These are phyloP conservation scores for Leccinum subtestaceum DNA, from an alignment of 768 basidiomycete species.

Conservation along the genomic window DNA sequence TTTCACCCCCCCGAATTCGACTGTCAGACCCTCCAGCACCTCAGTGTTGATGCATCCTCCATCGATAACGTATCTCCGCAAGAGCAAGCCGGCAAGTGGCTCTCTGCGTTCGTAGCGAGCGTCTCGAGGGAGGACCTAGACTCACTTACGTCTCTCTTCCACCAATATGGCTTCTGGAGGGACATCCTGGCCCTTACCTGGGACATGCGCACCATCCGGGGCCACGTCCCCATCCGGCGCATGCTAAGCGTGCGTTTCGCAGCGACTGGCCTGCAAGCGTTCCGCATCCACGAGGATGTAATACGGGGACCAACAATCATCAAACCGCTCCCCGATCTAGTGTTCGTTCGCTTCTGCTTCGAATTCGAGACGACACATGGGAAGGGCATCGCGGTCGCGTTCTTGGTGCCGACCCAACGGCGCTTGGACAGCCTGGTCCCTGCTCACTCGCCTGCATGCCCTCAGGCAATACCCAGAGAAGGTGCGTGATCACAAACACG, in stretches of 20 bases:
- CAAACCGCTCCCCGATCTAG: conserved; percentile 48
- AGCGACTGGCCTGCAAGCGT: conserved; percentile 13
- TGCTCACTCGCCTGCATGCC: conserved; percentile 58
- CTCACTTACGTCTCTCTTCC: conserved; percentile 16
- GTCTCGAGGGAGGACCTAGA: conserved; percentile 2
- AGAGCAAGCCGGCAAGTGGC: conserved; percentile 16
- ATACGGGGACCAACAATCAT: conserved; percentile 31
- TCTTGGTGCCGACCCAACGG: conserved; percentile 43
- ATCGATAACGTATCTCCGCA: conserved; percentile 11
- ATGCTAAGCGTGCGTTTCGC: conserved; percentile 26
- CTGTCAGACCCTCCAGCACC: conserved; percentile 19
- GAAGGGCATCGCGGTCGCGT: conserved; percentile 48
- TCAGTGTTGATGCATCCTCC: conserved; percentile 14
- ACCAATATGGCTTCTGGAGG: conserved; percentile 41
- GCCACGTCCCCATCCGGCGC: conserved; percentile 9
- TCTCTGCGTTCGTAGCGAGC: conserved; percentile 14
- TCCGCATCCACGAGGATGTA: conserved; percentile 21
- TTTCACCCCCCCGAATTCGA: conserved; percentile 10
- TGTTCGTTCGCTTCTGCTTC: conserved; percentile 57
- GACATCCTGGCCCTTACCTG: conserved; percentile 54
- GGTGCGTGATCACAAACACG: conserved; percentile 10
- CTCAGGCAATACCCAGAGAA: conserved; percentile 52
- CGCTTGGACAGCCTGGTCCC: conserved; percentile 58
- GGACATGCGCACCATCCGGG: conserved; percentile 50
- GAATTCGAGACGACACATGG: conserved; percentile 51